Percentiles rank a stretch among this genome's conserved stretches.
phyloP scores from a whole-genome alignment of 768 basidiomycete species.

The Phanerochaete carnosa region DNA sequence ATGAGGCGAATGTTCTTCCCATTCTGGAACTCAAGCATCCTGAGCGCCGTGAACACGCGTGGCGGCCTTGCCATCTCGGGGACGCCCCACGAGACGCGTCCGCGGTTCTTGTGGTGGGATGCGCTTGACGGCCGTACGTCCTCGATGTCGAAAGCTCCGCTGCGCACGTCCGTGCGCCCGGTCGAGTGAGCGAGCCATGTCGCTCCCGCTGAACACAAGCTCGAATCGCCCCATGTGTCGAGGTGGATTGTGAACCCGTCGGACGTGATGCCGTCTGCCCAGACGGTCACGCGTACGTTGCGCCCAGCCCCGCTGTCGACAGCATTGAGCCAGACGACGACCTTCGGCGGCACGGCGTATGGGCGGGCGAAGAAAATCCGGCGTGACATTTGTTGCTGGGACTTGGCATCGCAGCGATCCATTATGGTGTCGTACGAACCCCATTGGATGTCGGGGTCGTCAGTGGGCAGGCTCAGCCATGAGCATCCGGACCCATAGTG shows the following conservation, averaged over 20 bases:
- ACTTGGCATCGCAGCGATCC: background rate
- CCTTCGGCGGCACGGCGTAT: background rate
- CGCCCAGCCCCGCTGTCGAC: background rate
- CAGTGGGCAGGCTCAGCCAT: background rate
- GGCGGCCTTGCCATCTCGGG: background rate
- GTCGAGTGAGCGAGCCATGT: background rate
- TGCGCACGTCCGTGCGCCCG: background rate
- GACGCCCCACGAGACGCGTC: background rate
- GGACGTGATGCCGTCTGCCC: background rate
- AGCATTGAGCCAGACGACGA: background rate
- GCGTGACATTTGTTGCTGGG: background rate
- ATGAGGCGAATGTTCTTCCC: background rate
- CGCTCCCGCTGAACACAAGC: background rate
- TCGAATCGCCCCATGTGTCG: slow-evolving; percentile 2
- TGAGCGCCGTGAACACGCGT: background rate
- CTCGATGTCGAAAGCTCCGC: background rate
- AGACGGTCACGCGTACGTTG: background rate
- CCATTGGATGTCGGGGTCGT: slow-evolving; percentile 3
- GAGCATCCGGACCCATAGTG: background rate
- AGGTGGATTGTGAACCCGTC: slow-evolving; percentile 2
- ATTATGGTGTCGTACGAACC: background rate
- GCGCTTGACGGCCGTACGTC: background rate
- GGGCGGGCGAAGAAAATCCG: background rate
- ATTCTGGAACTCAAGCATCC: background rate
- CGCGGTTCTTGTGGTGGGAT: background rate